Conservation (phyloP, 352 stramenopile genomes). For the Pythium aristosporum region DNA sequence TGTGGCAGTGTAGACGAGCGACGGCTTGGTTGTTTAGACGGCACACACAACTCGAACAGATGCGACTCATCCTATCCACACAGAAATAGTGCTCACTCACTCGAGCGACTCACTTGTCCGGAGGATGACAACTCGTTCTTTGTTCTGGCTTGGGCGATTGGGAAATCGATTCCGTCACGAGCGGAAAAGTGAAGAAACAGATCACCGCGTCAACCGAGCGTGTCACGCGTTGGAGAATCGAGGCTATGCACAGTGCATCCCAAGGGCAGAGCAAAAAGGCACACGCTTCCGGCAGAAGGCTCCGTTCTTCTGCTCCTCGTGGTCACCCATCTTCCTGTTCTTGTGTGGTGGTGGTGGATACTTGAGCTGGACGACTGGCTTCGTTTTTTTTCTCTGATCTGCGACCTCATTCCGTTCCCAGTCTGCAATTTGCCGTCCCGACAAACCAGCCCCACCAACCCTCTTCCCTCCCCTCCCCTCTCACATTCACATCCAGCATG, state of each 20-base stretch:
- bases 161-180: too few species aligned
- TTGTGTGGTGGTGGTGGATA: not conserved
- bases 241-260: too few species aligned
- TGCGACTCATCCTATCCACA: not conserved
- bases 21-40: slow-evolving; percentile 6
- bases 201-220: too few species aligned
- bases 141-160: too few species aligned
- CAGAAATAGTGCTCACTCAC: not conserved
- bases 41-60: not conserved
- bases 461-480: not conserved
- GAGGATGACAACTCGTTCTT: too few species aligned
- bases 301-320: too few species aligned
- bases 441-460: too few species aligned
- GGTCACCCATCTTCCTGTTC: not conserved
- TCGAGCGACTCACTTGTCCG: too few species aligned
- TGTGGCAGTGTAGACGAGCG: not conserved
- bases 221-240: too few species aligned
- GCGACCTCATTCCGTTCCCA: slow-evolving; percentile 2
- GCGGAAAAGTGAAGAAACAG: too few species aligned
- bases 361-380: not conserved
- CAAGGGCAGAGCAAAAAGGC: too few species aligned
- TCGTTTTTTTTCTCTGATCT: slow-evolving; percentile 1
- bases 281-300: too few species aligned
- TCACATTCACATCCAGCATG: slow-evolving; percentile 7
- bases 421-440: slow-evolving; percentile 11